These are phyloP conservation scores for Naganishia antarctica DNA, from an alignment of 768 basidiomycete species.

Conservation along the genomic window DNA sequence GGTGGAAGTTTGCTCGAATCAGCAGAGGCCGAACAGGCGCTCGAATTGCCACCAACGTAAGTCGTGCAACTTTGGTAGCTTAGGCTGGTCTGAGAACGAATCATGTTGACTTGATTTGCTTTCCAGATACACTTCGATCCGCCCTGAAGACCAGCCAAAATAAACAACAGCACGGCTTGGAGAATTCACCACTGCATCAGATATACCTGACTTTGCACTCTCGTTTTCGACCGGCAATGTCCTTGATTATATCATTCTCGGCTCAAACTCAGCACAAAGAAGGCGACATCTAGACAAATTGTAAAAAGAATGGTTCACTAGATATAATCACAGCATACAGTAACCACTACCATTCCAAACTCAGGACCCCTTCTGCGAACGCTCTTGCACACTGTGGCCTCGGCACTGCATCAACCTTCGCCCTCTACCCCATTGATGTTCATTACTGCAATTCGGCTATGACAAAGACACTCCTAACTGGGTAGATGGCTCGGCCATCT, in stretches of 20 bases:
- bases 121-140: constrained; percentile 8
- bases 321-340: constrained; percentile 11
- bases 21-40: background rate
- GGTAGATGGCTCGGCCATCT: constrained; percentile 10
- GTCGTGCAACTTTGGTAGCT: background rate
- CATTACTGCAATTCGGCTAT: background rate
- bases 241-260: background rate
- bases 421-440: background rate
- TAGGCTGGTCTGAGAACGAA: too few species aligned
- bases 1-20: background rate
- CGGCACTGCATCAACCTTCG: background rate
- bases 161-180: background rate
- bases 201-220: too few species aligned
- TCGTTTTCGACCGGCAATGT: too few species aligned
- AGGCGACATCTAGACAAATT: constrained; percentile 2
- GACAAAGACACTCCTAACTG: background rate
- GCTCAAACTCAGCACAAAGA: background rate
- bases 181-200: too few species aligned
- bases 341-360: too few species aligned
- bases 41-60: constrained; percentile 16
- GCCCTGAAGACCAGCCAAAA: constrained; percentile 4
- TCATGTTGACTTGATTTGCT: too few species aligned
- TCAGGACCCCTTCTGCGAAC: too few species aligned
- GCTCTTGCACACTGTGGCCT: too few species aligned
- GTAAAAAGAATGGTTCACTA: constrained; percentile 8